Conservation (phyloP, 2,329 filamentous ascomycete genomes). For the Phyllosticta paracitricarpa region DNA sequence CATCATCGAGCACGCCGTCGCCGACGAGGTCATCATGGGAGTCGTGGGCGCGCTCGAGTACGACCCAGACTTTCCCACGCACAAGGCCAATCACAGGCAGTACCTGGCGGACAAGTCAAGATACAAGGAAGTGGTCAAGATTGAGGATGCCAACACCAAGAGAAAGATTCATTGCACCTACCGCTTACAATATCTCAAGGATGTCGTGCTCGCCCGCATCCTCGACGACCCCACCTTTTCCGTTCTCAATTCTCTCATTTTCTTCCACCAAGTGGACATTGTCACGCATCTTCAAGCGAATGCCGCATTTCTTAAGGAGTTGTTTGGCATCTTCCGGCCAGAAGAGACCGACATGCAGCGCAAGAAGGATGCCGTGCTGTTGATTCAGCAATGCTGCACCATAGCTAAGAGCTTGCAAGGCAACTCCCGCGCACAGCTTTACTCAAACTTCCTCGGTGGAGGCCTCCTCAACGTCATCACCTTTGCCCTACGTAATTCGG, state of each 20-base stretch:
- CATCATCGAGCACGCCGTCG: constrained; percentile 90
- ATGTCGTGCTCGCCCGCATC: constrained; percentile 93
- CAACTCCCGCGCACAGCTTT: constrained; percentile 67
- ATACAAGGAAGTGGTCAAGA: constrained; percentile 93
- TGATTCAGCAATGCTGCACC: constrained; percentile 90
- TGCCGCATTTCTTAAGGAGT: constrained; percentile 63
- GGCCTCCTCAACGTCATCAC: constrained; percentile 85
- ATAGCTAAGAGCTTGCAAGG: constrained; percentile 93
- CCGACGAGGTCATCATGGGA: constrained; percentile 77
- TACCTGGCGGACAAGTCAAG: constrained; percentile 82
- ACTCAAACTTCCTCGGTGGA: constrained; percentile 80
- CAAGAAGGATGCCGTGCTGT: constrained; percentile 89
- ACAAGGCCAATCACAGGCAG: constrained; percentile 94
- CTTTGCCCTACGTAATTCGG: constrained; percentile 76
- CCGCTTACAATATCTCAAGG: constrained; percentile 90
- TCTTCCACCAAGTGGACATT: constrained; percentile 98
- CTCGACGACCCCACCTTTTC: constrained; percentile 96
- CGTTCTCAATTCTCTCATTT: constrained; percentile 93
- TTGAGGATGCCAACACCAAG: constrained; percentile 70
- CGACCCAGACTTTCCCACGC: constrained; percentile 92
- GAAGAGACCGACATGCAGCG: constrained; percentile 55
- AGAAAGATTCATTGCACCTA: constrained; percentile 96
- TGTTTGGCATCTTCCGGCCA: constrained; percentile 75
- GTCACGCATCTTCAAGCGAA: constrained; percentile 89
- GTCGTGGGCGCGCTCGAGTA: constrained; percentile 96